phyloP scores from a whole-genome alignment of 2,329 filamentous ascomycete genomes.

The Xylariaceae sp. region DNA sequence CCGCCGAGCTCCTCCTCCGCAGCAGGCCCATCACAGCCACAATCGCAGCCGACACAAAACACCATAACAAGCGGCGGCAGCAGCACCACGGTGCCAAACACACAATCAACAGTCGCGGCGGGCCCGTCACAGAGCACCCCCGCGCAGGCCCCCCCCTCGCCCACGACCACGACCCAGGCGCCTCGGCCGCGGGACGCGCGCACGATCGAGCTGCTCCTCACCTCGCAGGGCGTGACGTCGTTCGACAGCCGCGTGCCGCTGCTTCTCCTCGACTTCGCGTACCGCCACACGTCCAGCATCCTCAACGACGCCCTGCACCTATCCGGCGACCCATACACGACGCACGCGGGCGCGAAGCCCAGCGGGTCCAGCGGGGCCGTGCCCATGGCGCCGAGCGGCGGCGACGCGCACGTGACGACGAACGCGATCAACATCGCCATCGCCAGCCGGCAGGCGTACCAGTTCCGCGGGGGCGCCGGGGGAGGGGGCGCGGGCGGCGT shows the following conservation, averaged over 20 bases:
- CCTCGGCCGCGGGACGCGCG: conserved; percentile 77
- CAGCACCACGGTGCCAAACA: conserved; percentile 23
- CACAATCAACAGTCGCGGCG: conserved; percentile 21
- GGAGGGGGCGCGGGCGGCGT: conserved; percentile 51
- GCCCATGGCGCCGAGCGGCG: conserved; percentile 51
- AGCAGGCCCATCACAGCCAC: conserved; percentile 17
- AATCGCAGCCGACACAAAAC: conserved; percentile 20
- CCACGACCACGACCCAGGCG: conserved; percentile 44
- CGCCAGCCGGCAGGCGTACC: conserved; percentile 68
- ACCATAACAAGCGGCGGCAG: conserved; percentile 17
- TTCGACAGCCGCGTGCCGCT: conserved; percentile 85
- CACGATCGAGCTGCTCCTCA: conserved; percentile 79
- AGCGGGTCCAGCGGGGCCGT: conserved; percentile 56
- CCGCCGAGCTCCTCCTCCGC: conserved; percentile 14
- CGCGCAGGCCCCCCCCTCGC: conserved; percentile 31
- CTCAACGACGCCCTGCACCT: conserved; percentile 75
- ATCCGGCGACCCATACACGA: conserved; percentile 69
- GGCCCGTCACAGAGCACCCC: conserved; percentile 10
- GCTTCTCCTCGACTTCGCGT: conserved; percentile 84
- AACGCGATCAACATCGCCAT: conserved; percentile 77
- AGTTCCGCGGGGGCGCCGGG: conserved; percentile 64
- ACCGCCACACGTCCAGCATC: conserved; percentile 77
- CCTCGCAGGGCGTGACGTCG: conserved; percentile 76
- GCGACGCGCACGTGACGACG: conserved; percentile 64
- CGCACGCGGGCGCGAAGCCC: conserved; percentile 60